Conservation (phyloP, 768 basidiomycete genomes). For the Phallus indusiatus region DNA sequence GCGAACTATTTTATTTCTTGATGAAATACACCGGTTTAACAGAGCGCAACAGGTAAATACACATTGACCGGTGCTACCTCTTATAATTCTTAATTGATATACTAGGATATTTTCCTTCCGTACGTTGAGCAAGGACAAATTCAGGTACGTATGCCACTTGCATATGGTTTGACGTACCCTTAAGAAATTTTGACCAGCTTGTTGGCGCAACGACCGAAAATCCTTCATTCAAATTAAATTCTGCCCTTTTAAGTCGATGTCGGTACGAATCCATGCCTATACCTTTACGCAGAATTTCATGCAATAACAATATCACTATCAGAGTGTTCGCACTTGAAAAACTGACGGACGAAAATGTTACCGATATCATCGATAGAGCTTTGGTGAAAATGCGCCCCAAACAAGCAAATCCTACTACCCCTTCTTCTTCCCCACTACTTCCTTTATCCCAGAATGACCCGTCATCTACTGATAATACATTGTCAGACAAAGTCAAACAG, state of each 20-base stretch:
- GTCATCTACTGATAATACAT: constrained; percentile 23
- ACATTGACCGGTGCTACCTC: constrained; percentile 1
- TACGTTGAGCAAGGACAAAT: constrained; percentile 72
- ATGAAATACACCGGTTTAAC: constrained; percentile 79
- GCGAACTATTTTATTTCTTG: constrained; percentile 68
- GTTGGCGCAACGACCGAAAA: constrained; percentile 88
- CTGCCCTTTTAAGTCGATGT: constrained; percentile 66
- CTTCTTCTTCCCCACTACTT: constrained; percentile 6
- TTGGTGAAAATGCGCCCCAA: constrained; percentile 25
- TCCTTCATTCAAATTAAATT: constrained; percentile 74
- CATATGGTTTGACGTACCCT: neutral
- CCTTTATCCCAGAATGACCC: neutral
- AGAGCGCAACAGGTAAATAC: constrained; percentile 51
- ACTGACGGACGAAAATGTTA: constrained; percentile 54
- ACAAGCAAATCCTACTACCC: constrained; percentile 6
- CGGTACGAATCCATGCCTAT: constrained; percentile 35
- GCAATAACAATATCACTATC: constrained; percentile 14
- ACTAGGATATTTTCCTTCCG: constrained; percentile 70
- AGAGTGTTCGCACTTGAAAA: constrained; percentile 70
- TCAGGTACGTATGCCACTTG: constrained; percentile 31
- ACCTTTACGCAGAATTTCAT: constrained; percentile 8
- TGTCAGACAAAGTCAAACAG: constrained; percentile 38
- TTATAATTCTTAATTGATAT: constrained; percentile 7
- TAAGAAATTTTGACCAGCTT: constrained; percentile 29
- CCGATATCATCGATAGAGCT: constrained; percentile 48